These are phyloP conservation scores for Calonectria pseudoreteaudii DNA, from an alignment of 2,329 filamentous ascomycete genomes.

Conservation along the genomic window DNA sequence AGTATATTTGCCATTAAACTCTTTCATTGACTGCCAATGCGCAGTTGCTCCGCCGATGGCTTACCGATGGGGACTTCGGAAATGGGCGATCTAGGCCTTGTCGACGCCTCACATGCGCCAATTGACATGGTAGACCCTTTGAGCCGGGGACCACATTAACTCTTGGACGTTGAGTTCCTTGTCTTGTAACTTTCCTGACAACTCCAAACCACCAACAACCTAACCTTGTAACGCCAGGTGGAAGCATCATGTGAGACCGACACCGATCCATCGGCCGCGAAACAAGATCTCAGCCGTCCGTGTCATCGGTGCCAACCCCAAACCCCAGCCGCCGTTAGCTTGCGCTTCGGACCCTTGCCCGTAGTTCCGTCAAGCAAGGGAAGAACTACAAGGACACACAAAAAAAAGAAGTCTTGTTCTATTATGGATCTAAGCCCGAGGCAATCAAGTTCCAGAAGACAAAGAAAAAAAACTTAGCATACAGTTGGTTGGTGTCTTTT, in stretches of 20 bases:
- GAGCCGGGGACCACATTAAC: conserved; percentile 7
- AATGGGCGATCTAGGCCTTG: conserved; percentile 15
- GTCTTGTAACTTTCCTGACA: conserved; percentile 8
- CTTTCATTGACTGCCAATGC: conserved; percentile 8
- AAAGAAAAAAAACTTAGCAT: neutral
- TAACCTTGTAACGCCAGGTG: neutral
- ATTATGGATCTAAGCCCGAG: neutral
- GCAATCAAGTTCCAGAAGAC: neutral
- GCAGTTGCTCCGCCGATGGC: conserved; percentile 19
- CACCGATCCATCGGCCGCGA: conserved; percentile 34
- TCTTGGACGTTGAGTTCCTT: conserved; percentile 4
- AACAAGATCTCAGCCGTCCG: conserved; percentile 39
- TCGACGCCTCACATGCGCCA: conserved; percentile 11
- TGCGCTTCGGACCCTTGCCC: conserved; percentile 14
- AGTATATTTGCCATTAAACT: conserved; percentile 12
- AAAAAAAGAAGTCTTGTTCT: neutral
- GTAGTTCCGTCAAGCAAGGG: conserved; percentile 7
- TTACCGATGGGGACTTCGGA: conserved; percentile 16
- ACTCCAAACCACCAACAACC: conserved; percentile 6
- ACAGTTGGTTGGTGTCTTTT: neutral
- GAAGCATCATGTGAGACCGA: conserved; percentile 29
- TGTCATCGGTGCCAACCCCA: conserved; percentile 28
- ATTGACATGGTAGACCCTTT: conserved; percentile 3
- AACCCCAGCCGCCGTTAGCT: conserved; percentile 22
- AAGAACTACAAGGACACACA: neutral